Evolutionary conservation across 768 basidiomycete species (phyloP).

Genomic region (Xanthoconium stramineum): DNA sequence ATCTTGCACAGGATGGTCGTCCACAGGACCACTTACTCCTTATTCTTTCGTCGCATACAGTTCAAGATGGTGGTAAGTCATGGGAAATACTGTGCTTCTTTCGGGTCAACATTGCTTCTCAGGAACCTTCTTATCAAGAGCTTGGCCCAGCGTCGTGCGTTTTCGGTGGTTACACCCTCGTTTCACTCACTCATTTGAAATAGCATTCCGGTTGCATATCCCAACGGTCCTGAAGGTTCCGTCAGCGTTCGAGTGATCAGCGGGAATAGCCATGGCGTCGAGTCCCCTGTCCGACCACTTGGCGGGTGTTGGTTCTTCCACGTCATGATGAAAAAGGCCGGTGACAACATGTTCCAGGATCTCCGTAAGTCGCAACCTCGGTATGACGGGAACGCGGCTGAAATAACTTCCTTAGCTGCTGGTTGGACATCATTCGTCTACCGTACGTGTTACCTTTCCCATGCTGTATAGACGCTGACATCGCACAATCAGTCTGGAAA

Average conservation of each 20-base stretch:
- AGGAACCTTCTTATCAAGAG: constrained; percentile 86
- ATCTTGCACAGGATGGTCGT: neutral
- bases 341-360: constrained; percentile 69
- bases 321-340: constrained; percentile 59
- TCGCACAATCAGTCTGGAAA: constrained; percentile 27
- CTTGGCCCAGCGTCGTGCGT: constrained; percentile 59
- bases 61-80: constrained; percentile 68
- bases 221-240: constrained; percentile 63
- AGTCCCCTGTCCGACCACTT: constrained; percentile 84
- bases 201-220: constrained; percentile 73
- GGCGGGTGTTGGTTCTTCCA: constrained; percentile 97
- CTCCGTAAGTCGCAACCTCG: constrained; percentile 53
- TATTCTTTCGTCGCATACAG: constrained; percentile 35
- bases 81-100: neutral
- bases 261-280: constrained; percentile 81
- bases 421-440: constrained; percentile 92
- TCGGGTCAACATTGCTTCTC: neutral
- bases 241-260: constrained; percentile 82
- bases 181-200: constrained; percentile 1
- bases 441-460: constrained; percentile 43
- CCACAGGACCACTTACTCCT: constrained; percentile 15
- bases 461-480: neutral
- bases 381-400: neutral
- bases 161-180: constrained; percentile 1
- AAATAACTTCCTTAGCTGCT: constrained; percentile 41